A percentile compares a stretch with the other conserved stretches of the same genome.
These are phyloP conservation scores for Stemphylium vesicarium DNA, from an alignment of 2,329 filamentous ascomycete genomes.

Conservation along the genomic window DNA sequence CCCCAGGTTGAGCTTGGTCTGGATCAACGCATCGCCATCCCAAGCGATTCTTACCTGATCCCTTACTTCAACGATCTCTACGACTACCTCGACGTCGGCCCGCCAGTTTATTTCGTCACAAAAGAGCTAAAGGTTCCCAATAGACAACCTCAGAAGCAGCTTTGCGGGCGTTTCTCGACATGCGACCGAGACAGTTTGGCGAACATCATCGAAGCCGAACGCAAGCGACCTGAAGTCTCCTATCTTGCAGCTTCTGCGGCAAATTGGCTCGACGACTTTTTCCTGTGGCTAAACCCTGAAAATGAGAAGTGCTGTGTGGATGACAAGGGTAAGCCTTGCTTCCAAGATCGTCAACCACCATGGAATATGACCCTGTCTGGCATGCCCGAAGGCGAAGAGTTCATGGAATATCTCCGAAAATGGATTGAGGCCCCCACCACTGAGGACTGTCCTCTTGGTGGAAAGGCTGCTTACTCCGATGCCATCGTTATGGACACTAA, in stretches of 20 bases:
- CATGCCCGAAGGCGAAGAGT: conserved; percentile 94
- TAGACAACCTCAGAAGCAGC: conserved; percentile 76
- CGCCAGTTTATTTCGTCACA: conserved; percentile 95
- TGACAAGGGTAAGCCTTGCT: conserved; percentile 70
- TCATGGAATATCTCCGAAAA: conserved; percentile 81
- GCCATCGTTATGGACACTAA: conserved; percentile 80
- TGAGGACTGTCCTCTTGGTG: conserved; percentile 84
- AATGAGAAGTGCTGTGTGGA: conserved; percentile 75
- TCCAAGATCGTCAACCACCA: conserved; percentile 73
- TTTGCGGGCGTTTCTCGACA: conserved; percentile 90
- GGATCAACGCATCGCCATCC: conserved; percentile 93
- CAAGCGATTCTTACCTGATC: conserved; percentile 92
- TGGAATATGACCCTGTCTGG: conserved; percentile 91
- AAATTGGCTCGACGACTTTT: conserved; percentile 97
- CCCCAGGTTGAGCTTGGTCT: conserved; percentile 85
- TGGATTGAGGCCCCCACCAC: conserved; percentile 83
- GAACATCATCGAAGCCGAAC: conserved; percentile 91
- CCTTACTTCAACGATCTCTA: conserved; percentile 97
- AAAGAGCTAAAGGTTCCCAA: conserved; percentile 79
- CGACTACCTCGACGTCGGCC: conserved; percentile 86
- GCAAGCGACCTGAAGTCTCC: conserved; percentile 84
- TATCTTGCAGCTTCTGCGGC: conserved; percentile 88
- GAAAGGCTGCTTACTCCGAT: conserved; percentile 83
- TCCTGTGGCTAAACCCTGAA: conserved; percentile 89
- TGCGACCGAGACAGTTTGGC: conserved; percentile 84